Conservation (phyloP, 2,329 filamentous ascomycete species). For the Neofusicoccum parvum region DNA sequence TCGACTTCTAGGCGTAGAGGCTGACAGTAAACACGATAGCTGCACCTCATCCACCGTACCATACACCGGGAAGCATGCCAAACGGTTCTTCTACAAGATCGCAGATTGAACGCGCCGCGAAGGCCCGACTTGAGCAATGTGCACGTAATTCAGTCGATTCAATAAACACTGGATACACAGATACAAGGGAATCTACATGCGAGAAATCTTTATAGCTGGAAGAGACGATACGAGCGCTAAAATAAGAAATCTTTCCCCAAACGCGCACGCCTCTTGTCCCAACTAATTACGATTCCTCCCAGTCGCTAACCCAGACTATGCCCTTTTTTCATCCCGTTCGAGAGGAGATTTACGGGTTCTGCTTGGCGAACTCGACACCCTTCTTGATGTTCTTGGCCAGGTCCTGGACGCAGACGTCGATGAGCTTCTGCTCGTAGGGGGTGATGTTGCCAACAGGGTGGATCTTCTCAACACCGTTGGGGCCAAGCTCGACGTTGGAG, state of each 20-base stretch:
- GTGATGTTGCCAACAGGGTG: constrained; percentile 82
- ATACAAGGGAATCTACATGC: constrained; percentile 20
- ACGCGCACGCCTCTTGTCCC: background rate
- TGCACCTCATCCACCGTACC: too few species aligned
- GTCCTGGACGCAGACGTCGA: constrained; percentile 81
- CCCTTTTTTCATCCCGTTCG: background rate
- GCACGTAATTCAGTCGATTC: background rate
- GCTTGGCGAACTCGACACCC: constrained; percentile 70
- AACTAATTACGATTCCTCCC: constrained; percentile 14
- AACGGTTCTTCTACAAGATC: too few species aligned
- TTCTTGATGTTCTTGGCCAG: constrained; percentile 94
- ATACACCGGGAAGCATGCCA: too few species aligned
- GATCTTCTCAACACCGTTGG: constrained; percentile 94
- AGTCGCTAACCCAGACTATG: background rate
- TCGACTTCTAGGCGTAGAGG: too few species aligned
- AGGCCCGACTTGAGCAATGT: background rate
- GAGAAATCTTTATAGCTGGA: constrained; percentile 11
- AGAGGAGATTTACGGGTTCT: constrained; percentile 48
- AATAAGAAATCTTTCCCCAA: constrained; percentile 3
- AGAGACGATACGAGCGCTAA: constrained; percentile 9
- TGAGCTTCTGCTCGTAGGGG: constrained; percentile 82
- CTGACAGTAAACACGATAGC: too few species aligned
- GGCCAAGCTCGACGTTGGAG: constrained; percentile 92
- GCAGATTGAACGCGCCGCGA: too few species aligned
- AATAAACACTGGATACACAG: constrained; percentile 4